Base-by-base conservation (phyloP, 1,284 basidiomycete species). In the Leccinum fuscescens region DNA sequence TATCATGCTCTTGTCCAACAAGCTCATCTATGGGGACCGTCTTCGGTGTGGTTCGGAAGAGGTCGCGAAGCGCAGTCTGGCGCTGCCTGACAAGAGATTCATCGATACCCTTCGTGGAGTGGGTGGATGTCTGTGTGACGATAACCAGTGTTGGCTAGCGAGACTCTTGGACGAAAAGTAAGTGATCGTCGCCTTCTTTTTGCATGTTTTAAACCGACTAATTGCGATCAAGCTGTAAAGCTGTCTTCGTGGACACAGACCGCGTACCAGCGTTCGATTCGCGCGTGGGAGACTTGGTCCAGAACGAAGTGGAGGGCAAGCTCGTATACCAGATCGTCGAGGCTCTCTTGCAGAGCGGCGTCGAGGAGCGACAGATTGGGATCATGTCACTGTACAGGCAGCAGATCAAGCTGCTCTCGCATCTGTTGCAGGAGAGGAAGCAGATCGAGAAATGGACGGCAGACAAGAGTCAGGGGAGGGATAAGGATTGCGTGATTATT, bases 401-500 rank as follows among this genome's bases (percentile, higher is more conserved):
- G 68, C 97, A 99, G 73, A 89, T 96, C 78, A 97, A 98, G 76
- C 81, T 96, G 0, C 75, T 95, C 61, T 79, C 83, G 5, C 76
- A 88, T 68, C 67, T 86, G 60, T 70, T 93, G 66, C 74, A 80
- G 37, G 75, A 74, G 20, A 76, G 77, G 55, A 77, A 78, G 54
- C 80, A 78, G 2, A 79, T 99, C 27, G 97, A 99, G 73, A 86
- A 97, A 56, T 78, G 98, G 59, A 99, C 96, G 0, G 96, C 96
- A 3, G 97, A 99, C 77, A 90, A 89, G 58, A 94, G 92, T 73
- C 96, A 99, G 76, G 97, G 97, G 0, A 80, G 97, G 51, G 97
- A 99, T 77, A 99, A 99, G 75, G 93, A 95, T 54, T 94, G 92
- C 68, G 89, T 99, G 62, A 81, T 99, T 65, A 90, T 99, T 59